Conservation (phyloP, 805 yeast species). For the Candida broadrunensis region DNA sequence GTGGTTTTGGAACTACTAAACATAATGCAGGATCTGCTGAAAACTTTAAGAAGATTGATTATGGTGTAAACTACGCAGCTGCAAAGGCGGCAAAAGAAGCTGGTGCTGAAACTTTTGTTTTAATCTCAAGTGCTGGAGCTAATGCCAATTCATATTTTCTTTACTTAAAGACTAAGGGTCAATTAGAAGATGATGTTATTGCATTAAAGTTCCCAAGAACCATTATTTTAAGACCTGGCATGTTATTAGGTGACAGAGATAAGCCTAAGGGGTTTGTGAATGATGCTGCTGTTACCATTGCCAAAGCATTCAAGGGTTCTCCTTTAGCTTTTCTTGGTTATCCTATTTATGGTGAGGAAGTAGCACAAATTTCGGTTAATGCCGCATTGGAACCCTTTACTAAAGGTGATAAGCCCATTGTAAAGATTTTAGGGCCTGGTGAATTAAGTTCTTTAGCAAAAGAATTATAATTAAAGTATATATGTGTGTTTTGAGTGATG, state of each 20-base stretch:
- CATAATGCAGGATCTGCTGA: constrained; percentile 72
- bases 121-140: constrained; percentile 71
- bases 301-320: constrained; percentile 15
- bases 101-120: constrained; percentile 65
- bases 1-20: constrained; percentile 75
- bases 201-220: constrained; percentile 67
- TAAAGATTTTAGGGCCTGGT: constrained; percentile 15
- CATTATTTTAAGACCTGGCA: constrained; percentile 77
- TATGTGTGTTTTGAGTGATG: no score
- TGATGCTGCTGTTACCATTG: constrained; percentile 26
- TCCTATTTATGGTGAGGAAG: constrained; percentile 65
- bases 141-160: constrained; percentile 52
- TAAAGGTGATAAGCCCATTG: constrained; percentile 15
- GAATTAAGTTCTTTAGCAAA: constrained; percentile 19
- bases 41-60: constrained; percentile 68
- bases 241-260: constrained; percentile 62
- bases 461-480: no score
- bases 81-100: constrained; percentile 72
- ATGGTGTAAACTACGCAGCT: constrained; percentile 63
- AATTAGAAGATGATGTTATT: constrained; percentile 64
- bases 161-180: constrained; percentile 70
- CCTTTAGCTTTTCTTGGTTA: constrained; percentile 6
- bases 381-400: constrained; percentile 24
- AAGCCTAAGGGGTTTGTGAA: constrained; percentile 36
- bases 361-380: constrained; percentile 55